Percentiles rank a stretch among this genome's conserved stretches.
phyloP scores from a whole-genome alignment of 257 asterid genomes.

The Scutellaria galericulata region DNA sequence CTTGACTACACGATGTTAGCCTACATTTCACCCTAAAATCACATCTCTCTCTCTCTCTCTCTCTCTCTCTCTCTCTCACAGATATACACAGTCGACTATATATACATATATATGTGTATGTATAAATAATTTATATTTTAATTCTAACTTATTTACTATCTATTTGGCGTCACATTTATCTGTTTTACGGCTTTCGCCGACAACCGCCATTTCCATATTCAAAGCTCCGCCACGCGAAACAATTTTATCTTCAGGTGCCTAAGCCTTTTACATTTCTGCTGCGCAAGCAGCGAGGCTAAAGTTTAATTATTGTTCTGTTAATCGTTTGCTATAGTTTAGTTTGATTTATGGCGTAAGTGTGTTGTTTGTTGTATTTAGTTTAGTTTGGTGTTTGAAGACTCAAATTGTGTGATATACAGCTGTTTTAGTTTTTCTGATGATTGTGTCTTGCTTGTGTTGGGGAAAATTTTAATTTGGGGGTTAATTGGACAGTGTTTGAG shows the following conservation, averaged over 20 bases:
- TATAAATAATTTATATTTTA: conserved; percentile 1
- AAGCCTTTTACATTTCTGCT: background rate
- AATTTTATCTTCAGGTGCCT: conserved; percentile 1
- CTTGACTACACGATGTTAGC: no score
- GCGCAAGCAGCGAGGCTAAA: background rate
- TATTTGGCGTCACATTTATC: conserved; percentile 32
- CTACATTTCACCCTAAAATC: no score
- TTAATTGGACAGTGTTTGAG: conserved; percentile 21
- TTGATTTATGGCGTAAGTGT: conserved; percentile 20
- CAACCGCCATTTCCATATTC: conserved; percentile 47
- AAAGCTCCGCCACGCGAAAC: conserved; percentile 33
- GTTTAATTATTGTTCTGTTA: conserved; percentile 2
- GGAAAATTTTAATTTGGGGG: conserved; percentile 20
- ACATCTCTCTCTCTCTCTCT: no score
- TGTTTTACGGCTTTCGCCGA: conserved; percentile 36
- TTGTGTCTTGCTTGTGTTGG: conserved; percentile 3
- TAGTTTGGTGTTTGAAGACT: background rate
- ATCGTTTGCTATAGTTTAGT: conserved; percentile 3
- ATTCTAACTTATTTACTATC: background rate
- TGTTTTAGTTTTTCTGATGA: background rate
- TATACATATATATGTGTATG: background rate
- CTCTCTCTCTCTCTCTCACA: no score
- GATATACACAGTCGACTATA: no score
- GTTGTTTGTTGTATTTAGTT: conserved; percentile 5
- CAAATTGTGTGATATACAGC: background rate